Conservation (phyloP, 2,329 filamentous ascomycete genomes). For the Ascochyta clinopodiicola region DNA sequence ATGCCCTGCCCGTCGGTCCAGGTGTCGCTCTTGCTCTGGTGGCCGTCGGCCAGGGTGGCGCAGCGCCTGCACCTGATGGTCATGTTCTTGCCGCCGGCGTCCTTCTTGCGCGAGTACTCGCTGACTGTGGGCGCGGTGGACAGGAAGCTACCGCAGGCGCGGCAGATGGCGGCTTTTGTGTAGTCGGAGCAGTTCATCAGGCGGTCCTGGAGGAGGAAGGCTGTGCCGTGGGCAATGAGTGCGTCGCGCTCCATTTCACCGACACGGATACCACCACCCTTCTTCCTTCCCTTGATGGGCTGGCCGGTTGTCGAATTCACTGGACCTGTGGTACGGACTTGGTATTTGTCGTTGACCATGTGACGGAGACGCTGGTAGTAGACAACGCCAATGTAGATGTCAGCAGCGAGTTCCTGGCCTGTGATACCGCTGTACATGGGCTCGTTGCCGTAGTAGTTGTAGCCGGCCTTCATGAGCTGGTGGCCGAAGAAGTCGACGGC, state of each 20-base stretch:
- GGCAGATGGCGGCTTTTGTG: conserved; percentile 86
- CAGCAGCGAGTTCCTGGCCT: conserved; percentile 88
- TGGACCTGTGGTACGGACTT: conserved; percentile 93
- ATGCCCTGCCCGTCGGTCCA: conserved; percentile 92
- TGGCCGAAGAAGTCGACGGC: conserved; percentile 95
- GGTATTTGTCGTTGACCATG: conserved; percentile 99
- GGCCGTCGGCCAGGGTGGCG: conserved; percentile 61
- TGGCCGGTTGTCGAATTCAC: conserved; percentile 91
- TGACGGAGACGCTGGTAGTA: conserved; percentile 98
- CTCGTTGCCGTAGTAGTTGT: conserved; percentile 98
- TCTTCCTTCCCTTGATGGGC: conserved; percentile 94
- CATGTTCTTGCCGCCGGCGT: conserved; percentile 67
- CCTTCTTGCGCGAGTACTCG: conserved; percentile 64
- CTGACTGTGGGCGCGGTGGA: conserved; percentile 79
- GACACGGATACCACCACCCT: conserved; percentile 97
- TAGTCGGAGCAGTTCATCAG: conserved; percentile 98
- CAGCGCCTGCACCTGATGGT: conserved; percentile 82
- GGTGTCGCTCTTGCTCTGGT: conserved; percentile 67
- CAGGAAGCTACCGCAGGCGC: conserved; percentile 86
- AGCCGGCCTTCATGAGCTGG: conserved; percentile 92
- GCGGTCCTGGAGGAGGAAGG: conserved; percentile 92
- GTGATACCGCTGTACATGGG: conserved; percentile 99
- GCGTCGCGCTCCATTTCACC: conserved; percentile 99
- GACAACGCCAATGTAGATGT: conserved; percentile 96
- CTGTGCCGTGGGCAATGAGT: conserved; percentile 90